Conservation (phyloP, 345 rosid genomes). For the Alliaria petiolata region DNA sequence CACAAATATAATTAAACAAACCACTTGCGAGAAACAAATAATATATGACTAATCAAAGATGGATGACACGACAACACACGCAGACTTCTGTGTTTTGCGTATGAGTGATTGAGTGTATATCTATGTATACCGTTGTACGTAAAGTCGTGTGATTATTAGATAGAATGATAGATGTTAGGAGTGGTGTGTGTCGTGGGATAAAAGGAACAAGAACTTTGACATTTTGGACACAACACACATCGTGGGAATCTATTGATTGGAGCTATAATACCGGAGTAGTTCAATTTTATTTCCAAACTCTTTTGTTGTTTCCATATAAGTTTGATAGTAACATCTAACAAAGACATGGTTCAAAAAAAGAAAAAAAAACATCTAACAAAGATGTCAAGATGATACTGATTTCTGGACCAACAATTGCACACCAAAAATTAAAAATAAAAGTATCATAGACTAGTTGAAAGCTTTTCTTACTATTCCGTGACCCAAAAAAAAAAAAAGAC, state of each 20-base stretch:
- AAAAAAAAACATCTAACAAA: too few species aligned
- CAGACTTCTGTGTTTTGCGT: background rate
- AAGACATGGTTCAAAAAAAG: too few species aligned
- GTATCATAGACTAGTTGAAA: background rate
- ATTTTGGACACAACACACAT: conserved; percentile 4
- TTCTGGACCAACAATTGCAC: background rate
- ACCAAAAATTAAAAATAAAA: background rate
- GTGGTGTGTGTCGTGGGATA: conserved; percentile 18
- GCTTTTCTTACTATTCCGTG: background rate
- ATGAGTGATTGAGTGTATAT: background rate
- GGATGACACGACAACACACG: conserved; percentile 9
- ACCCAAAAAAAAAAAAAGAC: too few species aligned
- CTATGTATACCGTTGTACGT: background rate
- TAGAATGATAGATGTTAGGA: conserved; percentile 11
- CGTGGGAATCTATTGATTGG: conserved; percentile 1
- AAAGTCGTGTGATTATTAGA: background rate
- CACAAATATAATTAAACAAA: background rate
- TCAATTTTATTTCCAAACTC: background rate
- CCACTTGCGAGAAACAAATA: background rate
- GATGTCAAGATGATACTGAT: background rate
- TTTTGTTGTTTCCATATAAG: background rate
- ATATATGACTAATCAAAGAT: background rate
- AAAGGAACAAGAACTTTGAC: conserved; percentile 7
- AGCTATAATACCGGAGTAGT: background rate
- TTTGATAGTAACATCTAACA: conserved; percentile 16